A percentile compares a stretch with the other conserved stretches of the same genome.
These are phyloP conservation scores for Nicotiana obtusifolia DNA, from an alignment of 257 asterid species.

Conservation along the genomic window DNA sequence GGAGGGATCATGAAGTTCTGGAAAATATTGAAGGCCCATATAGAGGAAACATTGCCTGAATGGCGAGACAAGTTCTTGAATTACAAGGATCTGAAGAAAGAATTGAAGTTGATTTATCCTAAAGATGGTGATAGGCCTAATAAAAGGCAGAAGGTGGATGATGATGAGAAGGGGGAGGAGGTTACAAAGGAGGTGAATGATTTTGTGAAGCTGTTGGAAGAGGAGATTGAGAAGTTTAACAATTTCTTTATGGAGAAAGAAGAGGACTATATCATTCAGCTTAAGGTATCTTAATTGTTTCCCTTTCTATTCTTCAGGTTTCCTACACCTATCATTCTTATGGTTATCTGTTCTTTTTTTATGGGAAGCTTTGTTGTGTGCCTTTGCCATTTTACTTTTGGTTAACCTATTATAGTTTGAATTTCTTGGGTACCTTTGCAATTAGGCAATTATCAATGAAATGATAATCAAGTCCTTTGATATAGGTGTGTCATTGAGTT, in stretches of 20 bases:
- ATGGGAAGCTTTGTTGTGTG: not conserved
- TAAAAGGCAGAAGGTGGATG: constrained; percentile 17
- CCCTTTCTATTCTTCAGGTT: not conserved
- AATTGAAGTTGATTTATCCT: constrained; percentile 29
- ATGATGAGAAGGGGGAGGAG: not conserved
- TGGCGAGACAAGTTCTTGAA: constrained; percentile 34
- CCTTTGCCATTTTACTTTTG: not conserved
- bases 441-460: not conserved
- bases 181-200: constrained; percentile 23
- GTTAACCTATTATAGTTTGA: not conserved
- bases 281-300: constrained; percentile 11
- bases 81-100: constrained; percentile 33
- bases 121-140: constrained; percentile 11
- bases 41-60: constrained; percentile 32
- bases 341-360: too few species aligned
- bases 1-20: constrained; percentile 20
- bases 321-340: not conserved
- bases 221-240: constrained; percentile 36
- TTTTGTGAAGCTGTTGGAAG: constrained; percentile 34
- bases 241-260: constrained; percentile 29
- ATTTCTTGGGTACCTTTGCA: not conserved
- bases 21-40: constrained; percentile 25
- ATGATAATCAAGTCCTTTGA: not conserved
- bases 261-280: constrained; percentile 28
- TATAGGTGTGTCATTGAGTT: not conserved